Evolutionary conservation across 768 basidiomycete genomes (phyloP).

Genomic region (Leucocoprinus leucothites): DNA sequence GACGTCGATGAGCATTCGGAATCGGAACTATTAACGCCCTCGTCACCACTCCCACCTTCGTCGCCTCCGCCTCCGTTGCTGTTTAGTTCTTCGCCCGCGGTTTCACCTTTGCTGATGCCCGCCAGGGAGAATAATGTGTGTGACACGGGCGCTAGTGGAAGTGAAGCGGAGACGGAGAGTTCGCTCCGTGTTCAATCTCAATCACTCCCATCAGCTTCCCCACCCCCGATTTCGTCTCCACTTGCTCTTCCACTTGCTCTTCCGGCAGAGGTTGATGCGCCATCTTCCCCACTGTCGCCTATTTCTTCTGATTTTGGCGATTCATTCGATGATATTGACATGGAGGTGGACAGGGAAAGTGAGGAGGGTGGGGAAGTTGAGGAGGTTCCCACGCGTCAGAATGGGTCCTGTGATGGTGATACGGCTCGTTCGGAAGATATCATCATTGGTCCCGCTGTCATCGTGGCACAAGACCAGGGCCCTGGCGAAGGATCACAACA

Average conservation of each 20-base stretch:
- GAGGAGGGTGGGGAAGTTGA: too few relatives aligned
- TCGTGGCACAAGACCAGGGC: neutral
- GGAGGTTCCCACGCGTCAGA: too few relatives aligned
- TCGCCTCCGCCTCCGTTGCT: conserved; percentile 33
- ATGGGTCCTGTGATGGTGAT: too few relatives aligned
- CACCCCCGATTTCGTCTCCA: conserved; percentile 22
- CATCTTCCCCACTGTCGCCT: conserved; percentile 18
- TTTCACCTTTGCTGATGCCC: too few relatives aligned
- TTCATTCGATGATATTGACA: neutral
- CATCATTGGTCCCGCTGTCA: too few relatives aligned
- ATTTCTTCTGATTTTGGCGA: conserved; percentile 19
- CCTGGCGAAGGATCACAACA: neutral
- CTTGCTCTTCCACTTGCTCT: conserved; percentile 16
- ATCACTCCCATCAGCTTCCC: conserved; percentile 35
- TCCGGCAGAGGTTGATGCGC: conserved; percentile 13
- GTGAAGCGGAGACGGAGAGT: too few relatives aligned
- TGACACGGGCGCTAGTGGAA: conserved; percentile 12
- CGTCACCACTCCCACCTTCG: conserved; percentile 36
- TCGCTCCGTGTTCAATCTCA: too few relatives aligned
- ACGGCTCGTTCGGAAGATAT: too few relatives aligned
- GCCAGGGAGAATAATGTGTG: too few relatives aligned
- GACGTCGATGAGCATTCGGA: conserved; percentile 23
- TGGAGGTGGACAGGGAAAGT: too few relatives aligned
- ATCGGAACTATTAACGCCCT: conserved; percentile 14
- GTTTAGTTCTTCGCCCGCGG: conserved; percentile 32